Evolutionary conservation across 1,284 basidiomycete genomes (phyloP).

Genomic region (Fomitopsis schrenkii): DNA sequence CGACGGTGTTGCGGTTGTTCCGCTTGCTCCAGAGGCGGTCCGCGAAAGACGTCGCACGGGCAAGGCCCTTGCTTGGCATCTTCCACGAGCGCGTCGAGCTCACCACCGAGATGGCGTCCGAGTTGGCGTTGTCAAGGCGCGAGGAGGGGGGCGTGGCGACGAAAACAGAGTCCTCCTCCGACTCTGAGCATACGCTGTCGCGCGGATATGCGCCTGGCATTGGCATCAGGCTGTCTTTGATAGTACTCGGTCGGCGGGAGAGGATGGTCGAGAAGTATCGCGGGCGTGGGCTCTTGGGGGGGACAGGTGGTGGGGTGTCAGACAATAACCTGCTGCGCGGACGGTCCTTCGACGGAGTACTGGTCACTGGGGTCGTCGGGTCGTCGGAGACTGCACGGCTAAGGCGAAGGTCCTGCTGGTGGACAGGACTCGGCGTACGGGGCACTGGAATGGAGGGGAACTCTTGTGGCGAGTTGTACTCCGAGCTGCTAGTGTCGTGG

Average conservation of each 20-base stretch:
- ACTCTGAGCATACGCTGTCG: slow-evolving; percentile 29
- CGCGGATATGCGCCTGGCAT: slow-evolving; percentile 24
- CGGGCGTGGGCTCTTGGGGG: slow-evolving; percentile 22
- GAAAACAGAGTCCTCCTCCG: slow-evolving; percentile 29
- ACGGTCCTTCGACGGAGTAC: neutral
- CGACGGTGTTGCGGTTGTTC: slow-evolving; percentile 15
- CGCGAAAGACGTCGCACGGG: slow-evolving; percentile 29
- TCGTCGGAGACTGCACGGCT: neutral
- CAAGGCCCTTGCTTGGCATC: slow-evolving; percentile 25
- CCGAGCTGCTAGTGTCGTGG: neutral
- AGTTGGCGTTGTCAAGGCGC: slow-evolving; percentile 19
- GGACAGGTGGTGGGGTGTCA: slow-evolving; percentile 16
- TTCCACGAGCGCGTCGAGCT: slow-evolving; percentile 25
- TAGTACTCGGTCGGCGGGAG: slow-evolving; percentile 22
- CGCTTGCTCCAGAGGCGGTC: slow-evolving; percentile 26
- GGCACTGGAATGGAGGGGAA: slow-evolving; percentile 6
- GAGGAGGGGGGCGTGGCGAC: slow-evolving; percentile 29
- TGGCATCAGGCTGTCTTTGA: slow-evolving; percentile 8
- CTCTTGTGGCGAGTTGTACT: slow-evolving; percentile 4
- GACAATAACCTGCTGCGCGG: slow-evolving; percentile 5
- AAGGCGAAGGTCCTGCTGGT: neutral
- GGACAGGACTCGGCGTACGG: slow-evolving; percentile 1
- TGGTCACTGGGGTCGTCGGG: neutral
- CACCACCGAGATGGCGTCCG: slow-evolving; percentile 18
- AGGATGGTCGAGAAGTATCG: slow-evolving; percentile 26